Evolutionary conservation across 202 grass and related monocot species (phyloP).

Genomic region (Musa balbisiana): DNA sequence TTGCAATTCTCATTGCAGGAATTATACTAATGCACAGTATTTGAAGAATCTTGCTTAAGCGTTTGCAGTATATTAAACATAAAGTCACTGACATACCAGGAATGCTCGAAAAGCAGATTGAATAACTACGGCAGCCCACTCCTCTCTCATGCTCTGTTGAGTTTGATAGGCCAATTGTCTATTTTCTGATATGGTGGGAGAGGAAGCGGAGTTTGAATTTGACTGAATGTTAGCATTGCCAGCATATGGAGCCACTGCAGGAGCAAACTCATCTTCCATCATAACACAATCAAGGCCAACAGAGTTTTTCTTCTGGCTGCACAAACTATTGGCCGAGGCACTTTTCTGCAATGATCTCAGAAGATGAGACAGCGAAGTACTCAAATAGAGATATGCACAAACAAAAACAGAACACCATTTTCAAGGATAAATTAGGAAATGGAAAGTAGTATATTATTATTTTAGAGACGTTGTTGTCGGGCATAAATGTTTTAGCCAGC

Average conservation of each 20-base stretch:
- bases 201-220: conserved; percentile 2
- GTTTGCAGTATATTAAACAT: conserved; percentile 2
- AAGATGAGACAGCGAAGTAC: neutral
- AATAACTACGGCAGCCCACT: conserved; percentile 78
- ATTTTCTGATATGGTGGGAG: conserved; percentile 10
- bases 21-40: neutral
- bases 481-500: no score
- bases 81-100: conserved; percentile 45
- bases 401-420: neutral
- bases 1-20: neutral
- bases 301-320: conserved; percentile 10
- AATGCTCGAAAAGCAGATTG: conserved; percentile 87
- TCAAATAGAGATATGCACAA: neutral
- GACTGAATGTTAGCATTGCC: conserved; percentile 5
- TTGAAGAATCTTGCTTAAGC: neutral
- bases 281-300: neutral
- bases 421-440: neutral
- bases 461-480: no score
- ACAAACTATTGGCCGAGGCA: neutral
- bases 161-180: conserved; percentile 21
- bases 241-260: neutral
- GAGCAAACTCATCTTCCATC: conserved; percentile 16
- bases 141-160: conserved; percentile 41
- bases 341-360: conserved; percentile 37
- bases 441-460: neutral